Conservation (phyloP, 2,329 filamentous ascomycete species). For the Phialophora macrospora region DNA sequence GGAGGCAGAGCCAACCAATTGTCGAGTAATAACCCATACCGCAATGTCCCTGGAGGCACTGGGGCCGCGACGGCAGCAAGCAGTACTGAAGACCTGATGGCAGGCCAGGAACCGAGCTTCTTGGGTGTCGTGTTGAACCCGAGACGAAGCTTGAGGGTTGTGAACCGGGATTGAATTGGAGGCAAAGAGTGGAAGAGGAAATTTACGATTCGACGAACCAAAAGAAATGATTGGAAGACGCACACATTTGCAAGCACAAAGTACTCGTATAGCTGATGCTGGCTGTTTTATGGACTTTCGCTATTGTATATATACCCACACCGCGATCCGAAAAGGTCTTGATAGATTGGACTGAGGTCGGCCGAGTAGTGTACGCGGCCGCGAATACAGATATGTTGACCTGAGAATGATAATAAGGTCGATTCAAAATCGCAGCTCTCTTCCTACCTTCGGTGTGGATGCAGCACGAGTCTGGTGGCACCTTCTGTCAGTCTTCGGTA, state of each 20-base stretch:
- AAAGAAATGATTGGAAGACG: constrained; percentile 4
- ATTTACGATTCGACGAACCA: constrained; percentile 18
- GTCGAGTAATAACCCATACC: constrained; percentile 40
- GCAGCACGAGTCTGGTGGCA: neutral
- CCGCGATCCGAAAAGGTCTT: neutral
- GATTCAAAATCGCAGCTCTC: neutral
- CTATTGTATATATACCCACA: constrained; percentile 8
- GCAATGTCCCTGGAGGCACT: constrained; percentile 37
- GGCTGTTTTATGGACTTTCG: neutral
- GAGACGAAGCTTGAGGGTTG: constrained; percentile 69
- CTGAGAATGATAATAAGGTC: neutral
- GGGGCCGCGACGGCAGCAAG: constrained; percentile 53
- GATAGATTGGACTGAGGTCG: neutral
- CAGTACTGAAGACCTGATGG: constrained; percentile 63
- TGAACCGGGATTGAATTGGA: constrained; percentile 60
- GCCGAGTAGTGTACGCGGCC: neutral
- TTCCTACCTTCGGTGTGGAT: neutral
- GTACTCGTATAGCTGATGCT: constrained; percentile 13
- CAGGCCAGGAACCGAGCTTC: constrained; percentile 71
- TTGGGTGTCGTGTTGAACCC: constrained; percentile 72
- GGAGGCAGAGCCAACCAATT: constrained; percentile 39
- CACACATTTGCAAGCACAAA: constrained; percentile 8
- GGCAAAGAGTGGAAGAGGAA: neutral
- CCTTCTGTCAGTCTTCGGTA: neutral
- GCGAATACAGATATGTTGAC: neutral